Base-by-base conservation (phyloP, 306 rosid genomes). In the Styphnolobium japonicum region DNA sequence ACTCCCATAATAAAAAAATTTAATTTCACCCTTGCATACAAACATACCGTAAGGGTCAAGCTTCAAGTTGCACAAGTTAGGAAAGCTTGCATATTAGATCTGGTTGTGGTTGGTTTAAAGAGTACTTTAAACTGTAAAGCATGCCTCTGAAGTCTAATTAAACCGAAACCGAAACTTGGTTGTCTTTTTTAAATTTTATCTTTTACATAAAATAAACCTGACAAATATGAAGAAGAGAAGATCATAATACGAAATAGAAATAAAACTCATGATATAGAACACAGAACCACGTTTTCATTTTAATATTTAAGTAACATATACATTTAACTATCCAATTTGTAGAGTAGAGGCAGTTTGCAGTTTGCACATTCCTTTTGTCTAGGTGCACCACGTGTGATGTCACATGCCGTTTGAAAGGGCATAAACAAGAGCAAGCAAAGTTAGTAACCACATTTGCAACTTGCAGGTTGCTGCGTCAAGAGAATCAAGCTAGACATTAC, bases 351-450 rank as follows among this genome's bases (percentile, higher is more conserved):
- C 81, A 37, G 84, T 7, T 71, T 78, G 65, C 81, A 37, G 84
- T 7, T 71, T 78, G 88, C 92, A 90, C 89, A 92, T 88, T 92
- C 94, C 80, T 85, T 88, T 86, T 90, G 97, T 90, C 92, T 85
- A 78, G 84, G 72, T 5, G 70, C 64, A 82, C 52, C 94, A 90
- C 92, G 92, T 92, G 94, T 80, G 91, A 73, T 84, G 87, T 85
- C 93, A 90, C 97, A 82, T 92, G 97, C 76, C 84, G 77, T 86
- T 55, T 16, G 75, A 77, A 79, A 58, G 84, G 80, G 73, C 76
- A 64, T 83, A 75, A 73, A 56, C 80, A 72, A 18, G 85, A 80
- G 49, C 78, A 79, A 79, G 80, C 82, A 75, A 82, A 86, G 75
- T 10, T 34, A 53, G 48, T 67, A 29, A 45, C 53, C 77, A 55